A percentile compares a stretch with the other conserved stretches of the same genome.
Conservation (phyloP, 1,284 basidiomycete genomes). For the Leccinum subrobustum region DNA sequence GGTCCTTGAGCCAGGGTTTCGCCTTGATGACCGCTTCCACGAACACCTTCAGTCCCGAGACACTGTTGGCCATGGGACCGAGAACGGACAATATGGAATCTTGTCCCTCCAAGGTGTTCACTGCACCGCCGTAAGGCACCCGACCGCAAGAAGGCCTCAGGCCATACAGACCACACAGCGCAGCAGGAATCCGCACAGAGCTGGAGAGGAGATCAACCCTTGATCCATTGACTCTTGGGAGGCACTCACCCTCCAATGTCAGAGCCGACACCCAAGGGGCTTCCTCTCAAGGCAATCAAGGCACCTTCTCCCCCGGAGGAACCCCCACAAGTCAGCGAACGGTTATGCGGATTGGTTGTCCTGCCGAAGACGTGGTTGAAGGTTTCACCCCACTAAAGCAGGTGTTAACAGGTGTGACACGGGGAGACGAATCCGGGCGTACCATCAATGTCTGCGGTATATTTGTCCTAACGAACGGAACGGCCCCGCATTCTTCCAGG, state of each 20-base stretch:
- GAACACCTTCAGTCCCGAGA: slow-evolving; percentile 63
- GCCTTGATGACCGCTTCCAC: slow-evolving; percentile 53
- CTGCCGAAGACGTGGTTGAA: slow-evolving; percentile 66
- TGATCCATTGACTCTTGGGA: neutral
- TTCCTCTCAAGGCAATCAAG: slow-evolving; percentile 54
- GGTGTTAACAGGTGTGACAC: too few relatives aligned
- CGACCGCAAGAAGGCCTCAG: slow-evolving; percentile 71
- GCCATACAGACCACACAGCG: slow-evolving; percentile 66
- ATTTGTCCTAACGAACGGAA: slow-evolving; percentile 71
- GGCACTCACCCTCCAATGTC: slow-evolving; percentile 62
- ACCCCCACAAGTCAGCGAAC: slow-evolving; percentile 52
- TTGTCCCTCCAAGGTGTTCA: slow-evolving; percentile 66
- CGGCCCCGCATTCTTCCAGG: slow-evolving; percentile 58
- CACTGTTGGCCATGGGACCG: slow-evolving; percentile 63
- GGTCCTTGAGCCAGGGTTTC: slow-evolving; percentile 73
- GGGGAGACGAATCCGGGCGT: slow-evolving; percentile 1
- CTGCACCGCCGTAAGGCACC: slow-evolving; percentile 65
- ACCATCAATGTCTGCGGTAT: slow-evolving; percentile 71
- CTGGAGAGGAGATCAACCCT: slow-evolving; percentile 31
- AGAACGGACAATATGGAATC: slow-evolving; percentile 71
- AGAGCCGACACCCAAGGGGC: slow-evolving; percentile 63
- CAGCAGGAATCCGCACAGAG: slow-evolving; percentile 68
- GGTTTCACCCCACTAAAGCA: slow-evolving; percentile 56
- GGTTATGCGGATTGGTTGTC: slow-evolving; percentile 64
- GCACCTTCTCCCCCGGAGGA: slow-evolving; percentile 70